Evolutionary conservation across 805 yeast species (phyloP).

Genomic region (Candida ponderosae): DNA sequence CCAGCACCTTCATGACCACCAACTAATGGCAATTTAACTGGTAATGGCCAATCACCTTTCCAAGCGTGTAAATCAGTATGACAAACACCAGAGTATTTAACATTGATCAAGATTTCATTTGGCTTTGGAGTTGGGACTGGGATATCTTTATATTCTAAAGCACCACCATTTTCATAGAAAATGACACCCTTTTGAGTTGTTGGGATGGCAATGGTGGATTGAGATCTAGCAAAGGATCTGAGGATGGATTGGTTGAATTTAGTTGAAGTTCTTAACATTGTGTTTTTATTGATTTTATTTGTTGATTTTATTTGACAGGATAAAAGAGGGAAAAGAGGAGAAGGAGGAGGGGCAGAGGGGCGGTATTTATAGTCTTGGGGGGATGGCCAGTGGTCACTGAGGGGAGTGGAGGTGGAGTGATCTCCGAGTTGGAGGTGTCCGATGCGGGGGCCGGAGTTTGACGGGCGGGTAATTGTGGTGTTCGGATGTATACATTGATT

Average conservation of each 20-base stretch:
- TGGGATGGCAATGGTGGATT: conserved; percentile 31
- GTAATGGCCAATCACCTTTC: conserved; percentile 68
- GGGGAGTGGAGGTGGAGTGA: no score
- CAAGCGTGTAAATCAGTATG: conserved; percentile 72
- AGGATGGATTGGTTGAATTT: conserved; percentile 16
- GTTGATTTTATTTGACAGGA: neutral
- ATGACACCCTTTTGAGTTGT: conserved; percentile 43
- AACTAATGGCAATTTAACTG: conserved; percentile 50
- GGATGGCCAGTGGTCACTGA: no score
- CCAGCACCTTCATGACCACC: conserved; percentile 79
- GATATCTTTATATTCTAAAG: conserved; percentile 40
- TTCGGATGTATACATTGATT: no score
- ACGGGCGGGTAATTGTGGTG: no score
- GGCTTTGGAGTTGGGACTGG: conserved; percentile 57
- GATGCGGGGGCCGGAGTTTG: no score
- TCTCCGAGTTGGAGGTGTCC: no score
- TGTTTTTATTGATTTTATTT: neutral
- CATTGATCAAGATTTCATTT: conserved; percentile 55
- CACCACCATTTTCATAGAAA: conserved; percentile 45
- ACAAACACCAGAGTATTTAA: conserved; percentile 69
- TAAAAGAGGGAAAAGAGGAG: neutral
- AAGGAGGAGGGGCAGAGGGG: neutral
- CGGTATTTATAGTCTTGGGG: no score
- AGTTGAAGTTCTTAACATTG: conserved; percentile 4
- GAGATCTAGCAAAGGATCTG: conserved; percentile 7